phyloP scores from a whole-genome alignment of 768 basidiomycete species.

The Rhizopogon vesiculosus region DNA sequence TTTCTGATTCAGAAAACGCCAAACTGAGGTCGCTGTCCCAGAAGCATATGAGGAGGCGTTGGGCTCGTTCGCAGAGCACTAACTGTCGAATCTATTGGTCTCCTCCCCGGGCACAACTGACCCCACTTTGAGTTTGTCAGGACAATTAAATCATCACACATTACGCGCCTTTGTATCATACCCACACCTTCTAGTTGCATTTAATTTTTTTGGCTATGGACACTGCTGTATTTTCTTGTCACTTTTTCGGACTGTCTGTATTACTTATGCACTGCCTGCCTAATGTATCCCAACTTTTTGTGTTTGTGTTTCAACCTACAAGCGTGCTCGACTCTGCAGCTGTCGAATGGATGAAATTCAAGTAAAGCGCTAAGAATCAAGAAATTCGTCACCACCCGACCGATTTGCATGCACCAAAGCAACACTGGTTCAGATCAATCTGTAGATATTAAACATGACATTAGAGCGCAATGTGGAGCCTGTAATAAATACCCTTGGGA shows the following conservation, averaged over 20 bases:
- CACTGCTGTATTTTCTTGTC: background rate
- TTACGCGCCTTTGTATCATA: background rate
- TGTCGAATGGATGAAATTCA: no score
- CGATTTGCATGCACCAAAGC: no score
- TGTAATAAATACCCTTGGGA: no score
- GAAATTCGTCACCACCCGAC: no score
- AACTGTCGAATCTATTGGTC: background rate
- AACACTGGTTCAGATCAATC: no score
- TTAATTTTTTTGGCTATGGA: background rate
- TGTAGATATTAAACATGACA: no score
- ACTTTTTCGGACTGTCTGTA: background rate
- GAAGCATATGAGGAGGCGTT: slow-evolving; percentile 13
- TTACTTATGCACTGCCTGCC: no score
- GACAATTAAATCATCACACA: background rate
- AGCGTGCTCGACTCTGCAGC: no score
- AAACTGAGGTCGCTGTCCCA: background rate
- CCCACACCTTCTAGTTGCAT: background rate
- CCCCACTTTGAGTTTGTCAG: background rate
- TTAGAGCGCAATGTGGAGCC: no score
- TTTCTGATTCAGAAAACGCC: background rate
- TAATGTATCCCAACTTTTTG: background rate
- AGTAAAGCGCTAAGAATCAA: no score
- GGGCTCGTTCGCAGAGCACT: slow-evolving; percentile 8
- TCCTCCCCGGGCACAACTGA: background rate
- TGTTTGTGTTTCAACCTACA: no score